Evolutionary conservation across 2,329 filamentous ascomycete species (phyloP), one percentile per base, ranked within the genome.

Genomic region (Arthrobotrys iridis): DNA sequence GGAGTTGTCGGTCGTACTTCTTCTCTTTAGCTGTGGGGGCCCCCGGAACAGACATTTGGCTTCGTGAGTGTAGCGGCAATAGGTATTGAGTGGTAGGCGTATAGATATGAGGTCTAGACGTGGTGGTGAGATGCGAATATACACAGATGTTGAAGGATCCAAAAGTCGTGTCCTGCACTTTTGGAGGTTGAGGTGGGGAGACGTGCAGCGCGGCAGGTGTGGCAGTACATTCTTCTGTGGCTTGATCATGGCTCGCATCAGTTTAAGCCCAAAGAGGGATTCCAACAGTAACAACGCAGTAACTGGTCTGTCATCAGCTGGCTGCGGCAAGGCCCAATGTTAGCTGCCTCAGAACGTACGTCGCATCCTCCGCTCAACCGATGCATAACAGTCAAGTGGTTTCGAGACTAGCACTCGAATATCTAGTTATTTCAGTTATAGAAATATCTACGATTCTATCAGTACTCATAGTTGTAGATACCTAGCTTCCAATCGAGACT

Each of bases 1-100:
- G 90, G 41, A 99, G 88, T 83, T 99, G 95, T 62, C 95, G 89
- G 82, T 99, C 95, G 83, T 99, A 99, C 81, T 92, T 96, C 82
- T 88, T 84, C 80, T 80, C 78, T 35, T 79, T 80, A 2, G 79
- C 78, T 20, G 77, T 77, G 8, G 79, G 79, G 20, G 67, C 72
- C 40, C 77, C 77, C 18, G 45, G 59, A 33, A 71, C 43, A 40
- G 71, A 75, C 71, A 75, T 75, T 57, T 55, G 28, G 13, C 7
- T n/a, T 37, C 20, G 13, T 22, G 35, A 22, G 4, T 10, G 20
- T 33, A 7, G 26, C 26, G 20, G 15, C 24, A 48, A 5, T 24
- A 18, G n/a, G 15, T 60, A 24, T 46, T 13, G 18, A 26, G 15
- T 35, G 5, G n/a, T n/a, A 37, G 28, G 10, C 33, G 20, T 43